A percentile compares a stretch with the other conserved stretches of the same genome.
Evolutionary conservation across 1,284 basidiomycete genomes (phyloP).

Genomic region (Cryptococcus sp.): DNA sequence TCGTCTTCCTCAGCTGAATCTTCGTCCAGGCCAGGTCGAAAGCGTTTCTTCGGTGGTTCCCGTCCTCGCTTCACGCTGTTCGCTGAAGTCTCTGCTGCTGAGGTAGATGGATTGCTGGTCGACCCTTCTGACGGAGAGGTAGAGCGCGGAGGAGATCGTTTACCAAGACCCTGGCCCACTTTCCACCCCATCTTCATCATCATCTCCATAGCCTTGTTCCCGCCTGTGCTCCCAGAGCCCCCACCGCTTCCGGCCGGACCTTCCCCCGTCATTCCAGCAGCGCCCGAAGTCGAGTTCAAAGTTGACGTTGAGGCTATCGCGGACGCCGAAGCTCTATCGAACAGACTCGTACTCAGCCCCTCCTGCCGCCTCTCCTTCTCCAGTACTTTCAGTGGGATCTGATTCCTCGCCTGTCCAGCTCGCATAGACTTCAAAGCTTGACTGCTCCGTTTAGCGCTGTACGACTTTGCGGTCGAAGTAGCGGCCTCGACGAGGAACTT

Average conservation of each 20-base stretch:
- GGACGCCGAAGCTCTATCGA: conserved; percentile 19
- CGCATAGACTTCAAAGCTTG: conserved; percentile 29
- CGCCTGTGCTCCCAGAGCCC: conserved; percentile 10
- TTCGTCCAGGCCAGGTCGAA: neutral
- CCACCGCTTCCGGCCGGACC: neutral
- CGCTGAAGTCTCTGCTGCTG: too few species aligned
- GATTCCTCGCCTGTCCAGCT: conserved; percentile 37
- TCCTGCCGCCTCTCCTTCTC: conserved; percentile 42
- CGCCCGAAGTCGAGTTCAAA: neutral
- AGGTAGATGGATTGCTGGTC: neutral
- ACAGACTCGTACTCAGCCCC: conserved; percentile 43
- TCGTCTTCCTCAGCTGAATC: conserved; percentile 21
- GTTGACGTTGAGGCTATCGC: neutral
- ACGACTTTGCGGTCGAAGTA: conserved; percentile 19
- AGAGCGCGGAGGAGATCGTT: conserved; percentile 23
- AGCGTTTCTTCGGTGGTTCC: conserved; percentile 1
- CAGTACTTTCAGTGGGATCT: conserved; percentile 28
- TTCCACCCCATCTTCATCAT: conserved; percentile 56
- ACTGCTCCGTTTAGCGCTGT: conserved; percentile 33
- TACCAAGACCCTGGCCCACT: conserved; percentile 48
- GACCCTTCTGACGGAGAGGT: neutral
- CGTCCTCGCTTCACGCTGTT: neutral
- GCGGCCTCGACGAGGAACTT: conserved; percentile 48
- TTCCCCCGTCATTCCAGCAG: conserved; percentile 3
- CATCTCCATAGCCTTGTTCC: conserved; percentile 43